A percentile compares a stretch with the other conserved stretches of the same genome.
Conservation (phyloP, 495 filamentous ascomycete genomes). For the Xylaria nigripes region DNA sequence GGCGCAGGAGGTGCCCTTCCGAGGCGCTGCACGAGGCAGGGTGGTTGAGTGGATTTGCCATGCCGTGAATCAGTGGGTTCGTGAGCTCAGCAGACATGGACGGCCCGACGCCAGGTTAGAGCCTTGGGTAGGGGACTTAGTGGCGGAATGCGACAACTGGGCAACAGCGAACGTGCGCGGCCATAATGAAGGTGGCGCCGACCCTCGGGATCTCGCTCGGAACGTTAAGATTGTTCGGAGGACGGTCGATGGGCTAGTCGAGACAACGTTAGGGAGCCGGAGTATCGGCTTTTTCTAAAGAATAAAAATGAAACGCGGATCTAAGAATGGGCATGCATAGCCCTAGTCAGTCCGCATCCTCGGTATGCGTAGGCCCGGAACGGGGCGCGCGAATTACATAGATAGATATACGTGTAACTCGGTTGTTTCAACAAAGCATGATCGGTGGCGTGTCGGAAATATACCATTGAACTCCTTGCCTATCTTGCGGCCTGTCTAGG, state of each 20-base stretch:
- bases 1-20: conserved; percentile 75
- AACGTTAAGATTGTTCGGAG: conserved; percentile 15
- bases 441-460: neutral
- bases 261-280: conserved; percentile 11
- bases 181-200: conserved; percentile 22
- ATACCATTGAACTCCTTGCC: neutral
- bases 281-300: conserved; percentile 25
- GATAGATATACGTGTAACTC: neutral
- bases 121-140: conserved; percentile 35
- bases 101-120: conserved; percentile 28
- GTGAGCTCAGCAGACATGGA: conserved; percentile 33
- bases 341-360: too few species aligned
- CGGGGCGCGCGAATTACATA: neutral
- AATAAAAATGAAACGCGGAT: neutral
- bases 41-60: conserved; percentile 37
- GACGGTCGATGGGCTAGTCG: conserved; percentile 18
- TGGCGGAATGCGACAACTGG: conserved; percentile 32
- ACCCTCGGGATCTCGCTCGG: conserved; percentile 19
- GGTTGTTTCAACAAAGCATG: neutral
- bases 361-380: neutral
- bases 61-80: conserved; percentile 34
- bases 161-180: conserved; percentile 18
- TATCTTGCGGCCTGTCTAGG: too few species aligned
- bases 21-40: conserved; percentile 40
- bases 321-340: neutral